A percentile compares a stretch with the other conserved stretches of the same genome.
phyloP scores from a whole-genome alignment of 805 yeast species.

The Candida patagonica region DNA sequence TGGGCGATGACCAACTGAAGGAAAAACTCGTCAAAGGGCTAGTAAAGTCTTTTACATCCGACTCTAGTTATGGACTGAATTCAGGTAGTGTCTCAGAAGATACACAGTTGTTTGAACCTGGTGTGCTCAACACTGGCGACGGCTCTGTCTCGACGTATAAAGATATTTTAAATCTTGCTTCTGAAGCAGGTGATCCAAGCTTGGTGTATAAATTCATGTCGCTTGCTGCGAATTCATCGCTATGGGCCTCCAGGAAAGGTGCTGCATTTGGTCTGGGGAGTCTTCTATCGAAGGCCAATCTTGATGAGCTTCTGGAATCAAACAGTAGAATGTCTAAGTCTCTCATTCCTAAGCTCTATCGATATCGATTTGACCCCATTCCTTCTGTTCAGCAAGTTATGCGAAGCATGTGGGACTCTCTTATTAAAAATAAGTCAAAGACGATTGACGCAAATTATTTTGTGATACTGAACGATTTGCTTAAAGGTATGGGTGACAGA shows the following conservation, averaged over 20 bases:
- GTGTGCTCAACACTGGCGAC: constrained; percentile 67
- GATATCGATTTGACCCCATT: constrained; percentile 82
- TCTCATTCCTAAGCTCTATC: constrained; percentile 70
- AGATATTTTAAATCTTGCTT: constrained; percentile 78
- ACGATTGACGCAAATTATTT: constrained; percentile 47
- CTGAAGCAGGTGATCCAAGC: constrained; percentile 93
- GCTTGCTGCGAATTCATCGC: constrained; percentile 71
- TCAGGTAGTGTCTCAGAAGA: constrained; percentile 70
- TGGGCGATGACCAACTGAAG: constrained; percentile 57
- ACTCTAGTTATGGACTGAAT: constrained; percentile 36
- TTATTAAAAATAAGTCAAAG: constrained; percentile 50
- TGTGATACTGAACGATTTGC: constrained; percentile 52
- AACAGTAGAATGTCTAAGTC: constrained; percentile 47
- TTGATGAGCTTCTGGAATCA: constrained; percentile 49
- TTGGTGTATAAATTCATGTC: constrained; percentile 92
- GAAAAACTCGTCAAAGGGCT: constrained; percentile 67
- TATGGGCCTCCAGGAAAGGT: constrained; percentile 92
- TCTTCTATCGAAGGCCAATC: constrained; percentile 66
- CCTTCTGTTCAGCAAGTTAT: constrained; percentile 66
- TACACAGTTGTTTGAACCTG: constrained; percentile 79
- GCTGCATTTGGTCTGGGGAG: constrained; percentile 89
- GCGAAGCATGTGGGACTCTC: constrained; percentile 78
- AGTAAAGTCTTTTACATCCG: constrained; percentile 68
- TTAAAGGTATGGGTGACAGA: constrained; percentile 60
- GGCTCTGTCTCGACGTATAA: constrained; percentile 86